Percentiles rank a stretch among this genome's conserved stretches.
Conservation (phyloP, 1,284 basidiomycete genomes). For the Phenoliferia sp. region DNA sequence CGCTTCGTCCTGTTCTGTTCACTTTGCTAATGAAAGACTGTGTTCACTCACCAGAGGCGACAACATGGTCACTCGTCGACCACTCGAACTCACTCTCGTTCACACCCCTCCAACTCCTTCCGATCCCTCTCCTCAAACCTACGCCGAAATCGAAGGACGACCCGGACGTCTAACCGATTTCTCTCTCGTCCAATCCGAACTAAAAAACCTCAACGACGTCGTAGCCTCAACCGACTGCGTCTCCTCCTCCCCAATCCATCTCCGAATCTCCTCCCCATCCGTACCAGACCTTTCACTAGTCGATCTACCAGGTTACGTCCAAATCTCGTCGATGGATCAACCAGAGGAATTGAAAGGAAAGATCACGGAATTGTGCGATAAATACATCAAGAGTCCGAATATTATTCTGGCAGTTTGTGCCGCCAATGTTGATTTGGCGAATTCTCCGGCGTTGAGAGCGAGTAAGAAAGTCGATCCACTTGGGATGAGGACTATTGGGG, state of each 20-base stretch:
- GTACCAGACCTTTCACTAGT: constrained; percentile 97
- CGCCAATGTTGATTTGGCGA: constrained; percentile 96
- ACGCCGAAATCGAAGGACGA: constrained; percentile 87
- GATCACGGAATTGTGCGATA: constrained; percentile 82
- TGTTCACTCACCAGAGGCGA: constrained; percentile 63
- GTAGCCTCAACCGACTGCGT: constrained; percentile 85
- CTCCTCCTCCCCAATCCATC: constrained; percentile 90
- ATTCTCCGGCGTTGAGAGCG: constrained; percentile 90
- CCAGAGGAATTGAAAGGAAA: constrained; percentile 92
- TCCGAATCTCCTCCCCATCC: constrained; percentile 90
- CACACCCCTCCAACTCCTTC: constrained; percentile 65
- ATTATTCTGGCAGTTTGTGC: constrained; percentile 97
- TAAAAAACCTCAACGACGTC: constrained; percentile 91
- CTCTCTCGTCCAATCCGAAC: constrained; percentile 78
- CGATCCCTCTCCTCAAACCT: constrained; percentile 66
- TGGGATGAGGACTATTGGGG: constrained; percentile 91
- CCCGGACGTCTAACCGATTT: constrained; percentile 86
- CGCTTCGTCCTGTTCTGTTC: background rate
- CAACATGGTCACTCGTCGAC: constrained; percentile 98
- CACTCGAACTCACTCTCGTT: constrained; percentile 94
- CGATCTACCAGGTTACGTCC: constrained; percentile 95
- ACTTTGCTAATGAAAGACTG: background rate
- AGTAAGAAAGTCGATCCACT: constrained; percentile 91
- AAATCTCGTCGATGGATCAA: constrained; percentile 91
- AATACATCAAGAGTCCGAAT: constrained; percentile 96